phyloP scores from a whole-genome alignment of 371 early-diverging fungal species.

The Enterospora canceri region DNA sequence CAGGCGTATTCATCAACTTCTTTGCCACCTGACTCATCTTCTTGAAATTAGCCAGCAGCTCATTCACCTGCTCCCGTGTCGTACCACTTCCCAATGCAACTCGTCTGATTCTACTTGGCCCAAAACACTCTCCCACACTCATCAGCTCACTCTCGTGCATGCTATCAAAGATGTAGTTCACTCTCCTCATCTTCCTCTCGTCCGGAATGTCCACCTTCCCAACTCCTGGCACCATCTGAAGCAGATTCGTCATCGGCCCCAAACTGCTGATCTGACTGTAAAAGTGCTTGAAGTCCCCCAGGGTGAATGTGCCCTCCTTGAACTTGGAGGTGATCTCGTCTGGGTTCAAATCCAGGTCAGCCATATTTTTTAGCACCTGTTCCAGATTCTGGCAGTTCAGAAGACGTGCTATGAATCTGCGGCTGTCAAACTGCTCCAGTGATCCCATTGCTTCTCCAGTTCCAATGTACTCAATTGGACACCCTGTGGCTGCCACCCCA shows the following conservation, averaged over 20 bases:
- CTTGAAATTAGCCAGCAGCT: constrained; percentile 68
- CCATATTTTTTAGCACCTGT: constrained; percentile 78
- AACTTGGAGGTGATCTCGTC: constrained; percentile 78
- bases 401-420: constrained; percentile 81
- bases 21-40: constrained; percentile 77
- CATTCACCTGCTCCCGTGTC: constrained; percentile 68
- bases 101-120: constrained; percentile 67
- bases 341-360: constrained; percentile 74
- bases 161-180: constrained; percentile 87
- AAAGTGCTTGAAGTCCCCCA: constrained; percentile 90
- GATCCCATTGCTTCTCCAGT: constrained; percentile 94
- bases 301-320: constrained; percentile 66
- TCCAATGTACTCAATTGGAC: constrained; percentile 92
- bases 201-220: constrained; percentile 65
- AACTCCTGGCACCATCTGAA: constrained; percentile 92
- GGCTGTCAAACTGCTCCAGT: constrained; percentile 79
- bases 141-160: constrained; percentile 84
- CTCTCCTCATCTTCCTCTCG: constrained; percentile 62
- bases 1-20: constrained; percentile 65
- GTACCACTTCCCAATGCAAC: constrained; percentile 81
- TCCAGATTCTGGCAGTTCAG: constrained; percentile 84
- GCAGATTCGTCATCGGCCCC: constrained; percentile 79
- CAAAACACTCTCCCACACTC: constrained; percentile 74
- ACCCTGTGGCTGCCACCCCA: constrained; percentile 88
- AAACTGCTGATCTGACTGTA: constrained; percentile 77